Conservation (phyloP, 257 asterid genomes). For the Solanum medicagineum region DNA sequence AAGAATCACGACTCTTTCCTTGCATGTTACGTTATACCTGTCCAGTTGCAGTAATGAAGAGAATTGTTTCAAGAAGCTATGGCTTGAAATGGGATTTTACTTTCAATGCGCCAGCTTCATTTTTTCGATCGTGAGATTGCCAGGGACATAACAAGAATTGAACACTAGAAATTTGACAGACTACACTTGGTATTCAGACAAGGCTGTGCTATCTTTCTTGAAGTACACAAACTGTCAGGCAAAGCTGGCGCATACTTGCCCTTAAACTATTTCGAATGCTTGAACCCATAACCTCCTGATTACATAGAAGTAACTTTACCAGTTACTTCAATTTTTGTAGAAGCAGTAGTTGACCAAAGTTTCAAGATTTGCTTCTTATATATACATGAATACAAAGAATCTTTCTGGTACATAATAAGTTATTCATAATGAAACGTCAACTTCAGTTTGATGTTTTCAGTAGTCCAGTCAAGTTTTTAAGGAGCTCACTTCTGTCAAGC, state of each 20-base stretch:
- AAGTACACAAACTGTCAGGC: neutral
- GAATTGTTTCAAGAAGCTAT: neutral
- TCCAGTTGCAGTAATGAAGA: slow-evolving; percentile 3
- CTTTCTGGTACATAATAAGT: no score
- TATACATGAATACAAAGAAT: no score
- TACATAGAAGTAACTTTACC: no score
- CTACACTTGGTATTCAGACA: neutral
- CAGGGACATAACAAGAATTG: neutral
- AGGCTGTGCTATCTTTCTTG: neutral
- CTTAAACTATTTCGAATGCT: no score
- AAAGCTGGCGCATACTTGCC: neutral
- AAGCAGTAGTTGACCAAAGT: no score
- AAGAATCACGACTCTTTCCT: neutral
- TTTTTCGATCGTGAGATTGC: neutral
- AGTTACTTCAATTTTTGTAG: no score
- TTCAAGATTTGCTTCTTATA: no score
- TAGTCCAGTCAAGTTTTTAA: neutral
- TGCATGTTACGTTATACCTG: slow-evolving; percentile 2
- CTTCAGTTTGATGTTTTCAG: neutral
- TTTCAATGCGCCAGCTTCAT: neutral
- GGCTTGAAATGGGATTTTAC: neutral
- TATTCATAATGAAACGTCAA: neutral
- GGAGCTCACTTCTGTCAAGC: neutral
- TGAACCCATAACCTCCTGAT: no score
- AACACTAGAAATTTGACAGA: neutral